Evolutionary conservation across 2,329 filamentous ascomycete genomes (phyloP).

Genomic region (Colletotrichum falcatum): DNA sequence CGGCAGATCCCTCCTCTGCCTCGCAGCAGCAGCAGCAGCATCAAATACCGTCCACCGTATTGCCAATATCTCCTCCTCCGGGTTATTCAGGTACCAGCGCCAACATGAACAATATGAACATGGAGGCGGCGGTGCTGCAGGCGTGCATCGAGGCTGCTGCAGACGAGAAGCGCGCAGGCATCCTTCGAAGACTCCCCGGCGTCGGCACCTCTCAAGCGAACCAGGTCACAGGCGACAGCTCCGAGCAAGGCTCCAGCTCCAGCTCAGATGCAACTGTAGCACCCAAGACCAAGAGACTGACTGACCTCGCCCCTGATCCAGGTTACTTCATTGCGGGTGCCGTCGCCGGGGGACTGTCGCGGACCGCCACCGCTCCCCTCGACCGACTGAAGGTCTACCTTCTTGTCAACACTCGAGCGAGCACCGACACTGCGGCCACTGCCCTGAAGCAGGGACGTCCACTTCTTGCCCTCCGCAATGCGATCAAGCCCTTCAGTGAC

Average conservation of each 20-base stretch:
- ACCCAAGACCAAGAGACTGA: constrained; percentile 65
- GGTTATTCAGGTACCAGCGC: constrained; percentile 23
- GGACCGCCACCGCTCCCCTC: constrained; percentile 94
- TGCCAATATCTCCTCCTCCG: constrained; percentile 16
- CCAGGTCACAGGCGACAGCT: constrained; percentile 35
- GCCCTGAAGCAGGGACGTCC: constrained; percentile 79
- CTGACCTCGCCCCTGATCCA: constrained; percentile 82
- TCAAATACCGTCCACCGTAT: background rate
- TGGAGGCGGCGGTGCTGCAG: constrained; percentile 39
- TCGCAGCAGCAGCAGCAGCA: background rate
- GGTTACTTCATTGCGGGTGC: constrained; percentile 98
- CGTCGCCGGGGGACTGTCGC: constrained; percentile 91
- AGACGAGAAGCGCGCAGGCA: constrained; percentile 30
- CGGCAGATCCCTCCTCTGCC: constrained; percentile 18
- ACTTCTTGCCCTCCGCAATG: constrained; percentile 72
- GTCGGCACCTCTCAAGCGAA: constrained; percentile 50
- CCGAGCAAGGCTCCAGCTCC: constrained; percentile 43
- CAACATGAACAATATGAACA: constrained; percentile 20
- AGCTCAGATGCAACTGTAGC: constrained; percentile 46
- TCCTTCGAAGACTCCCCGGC: constrained; percentile 44
- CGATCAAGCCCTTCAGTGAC: constrained; percentile 75
- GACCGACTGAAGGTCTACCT: constrained; percentile 98
- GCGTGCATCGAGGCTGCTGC: constrained; percentile 24
- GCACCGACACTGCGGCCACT: constrained; percentile 67
- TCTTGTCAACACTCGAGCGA: constrained; percentile 84